Evolutionary conservation across 2,329 filamentous ascomycete genomes (phyloP), one percentile per base, ranked within the genome.

Genomic region (Sphaceloma murrayae): DNA sequence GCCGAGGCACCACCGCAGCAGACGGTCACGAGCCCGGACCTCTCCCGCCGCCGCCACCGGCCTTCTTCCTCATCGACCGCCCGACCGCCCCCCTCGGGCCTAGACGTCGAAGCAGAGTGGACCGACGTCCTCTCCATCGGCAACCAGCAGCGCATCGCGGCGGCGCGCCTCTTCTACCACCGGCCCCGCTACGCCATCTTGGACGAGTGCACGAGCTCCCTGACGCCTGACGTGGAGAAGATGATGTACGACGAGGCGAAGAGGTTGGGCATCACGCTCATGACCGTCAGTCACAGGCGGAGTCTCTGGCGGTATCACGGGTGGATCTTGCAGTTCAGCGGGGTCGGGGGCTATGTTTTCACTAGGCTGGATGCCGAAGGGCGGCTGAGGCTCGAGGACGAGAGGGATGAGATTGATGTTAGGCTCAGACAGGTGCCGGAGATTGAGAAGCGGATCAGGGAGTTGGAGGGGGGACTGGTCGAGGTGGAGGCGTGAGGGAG

Each of bases 201-300:
- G 27, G 91, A 98, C 61, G 91, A 98, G 67, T 98, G 91, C 64
- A 98, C 91, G 5, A 88, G 82, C 46, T 86, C 80, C 43, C 86
- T 98, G n/a, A 95, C 93, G 11, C 73, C 95, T 19, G 89, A 96
- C 54, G 87, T 88, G 49, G 91, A 98, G 59, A 82, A 86, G 60
- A 75, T 86, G 59, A 96, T 98, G 87, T 98, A 98, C 63, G 89
- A 95, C 55, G 88, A 86, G 45, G 91, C 91, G 40, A 96, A 98
- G 71, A 73, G 76, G 13, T 67, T 95, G 13, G 87, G 85, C 3
- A 91, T 95, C 55, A 96, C 91, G 0, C 73, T 98, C 51, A 95
- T 98, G 85, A 98, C 91, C 0, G 91, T 98, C 17, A 87, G 80
- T 52, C 91, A 98, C 62, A 72, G 91, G 6, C 71, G 87, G 50